Percentiles rank a stretch among this genome's conserved stretches.
Evolutionary conservation across 2,329 filamentous ascomycete species (phyloP).

Genomic region (Exophiala sp.): DNA sequence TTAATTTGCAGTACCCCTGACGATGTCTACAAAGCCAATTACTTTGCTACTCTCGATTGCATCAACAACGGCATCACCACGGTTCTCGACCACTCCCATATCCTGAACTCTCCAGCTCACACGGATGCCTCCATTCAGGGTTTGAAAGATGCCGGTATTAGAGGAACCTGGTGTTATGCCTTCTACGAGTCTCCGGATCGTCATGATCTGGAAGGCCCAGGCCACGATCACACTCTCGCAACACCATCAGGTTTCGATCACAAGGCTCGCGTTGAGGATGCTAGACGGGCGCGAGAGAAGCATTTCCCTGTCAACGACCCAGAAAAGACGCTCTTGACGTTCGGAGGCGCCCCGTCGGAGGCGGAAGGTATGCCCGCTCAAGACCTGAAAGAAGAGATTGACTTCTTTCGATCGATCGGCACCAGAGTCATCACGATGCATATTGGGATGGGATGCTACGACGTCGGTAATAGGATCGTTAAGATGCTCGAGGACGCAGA

Average conservation of each 20-base stretch:
- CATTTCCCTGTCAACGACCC: neutral
- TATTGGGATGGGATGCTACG: slow-evolving; percentile 6
- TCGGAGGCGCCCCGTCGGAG: neutral
- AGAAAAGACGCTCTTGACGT: neutral
- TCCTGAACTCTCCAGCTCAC: slow-evolving; percentile 30
- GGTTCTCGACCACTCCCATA: slow-evolving; percentile 33
- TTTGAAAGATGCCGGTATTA: slow-evolving; percentile 29
- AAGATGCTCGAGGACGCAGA: neutral
- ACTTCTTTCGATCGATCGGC: slow-evolving; percentile 5
- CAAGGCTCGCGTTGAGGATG: neutral
- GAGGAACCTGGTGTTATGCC: slow-evolving; percentile 31
- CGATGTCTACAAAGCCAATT: slow-evolving; percentile 38
- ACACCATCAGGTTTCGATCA: too few relatives aligned
- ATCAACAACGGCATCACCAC: slow-evolving; percentile 20
- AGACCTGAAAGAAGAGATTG: slow-evolving; percentile 1
- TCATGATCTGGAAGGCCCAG: too few relatives aligned
- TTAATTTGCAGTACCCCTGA: slow-evolving; percentile 32
- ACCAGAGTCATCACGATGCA: slow-evolving; percentile 5
- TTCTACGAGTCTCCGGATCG: neutral
- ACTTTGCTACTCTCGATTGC: slow-evolving; percentile 12
- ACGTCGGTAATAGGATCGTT: neutral
- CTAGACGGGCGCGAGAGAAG: slow-evolving; percentile 3
- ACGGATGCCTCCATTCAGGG: slow-evolving; percentile 29
- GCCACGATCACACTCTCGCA: too few relatives aligned
- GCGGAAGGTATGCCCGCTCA: neutral